Evolutionary conservation across 352 stramenopile species (phyloP), one percentile per base, ranked within the genome.

Genomic region (Phytophthora hybrid): DNA sequence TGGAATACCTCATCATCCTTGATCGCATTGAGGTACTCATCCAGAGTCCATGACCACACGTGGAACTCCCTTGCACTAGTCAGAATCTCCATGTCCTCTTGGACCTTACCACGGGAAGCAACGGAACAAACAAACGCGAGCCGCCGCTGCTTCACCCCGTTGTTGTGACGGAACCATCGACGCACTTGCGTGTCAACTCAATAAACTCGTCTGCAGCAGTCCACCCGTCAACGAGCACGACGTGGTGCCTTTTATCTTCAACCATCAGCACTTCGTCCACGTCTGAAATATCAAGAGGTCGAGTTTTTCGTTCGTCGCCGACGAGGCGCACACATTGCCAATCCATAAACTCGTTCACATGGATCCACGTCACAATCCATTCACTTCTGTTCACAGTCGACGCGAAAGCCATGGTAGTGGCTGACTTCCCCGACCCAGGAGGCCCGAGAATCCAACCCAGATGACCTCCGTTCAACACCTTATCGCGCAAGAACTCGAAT

Each of bases 281-380:
- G 11, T 62, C 32, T 13, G 32, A 9, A 39, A 39, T 39, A 0
- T 39, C 32, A 13, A 39, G 7, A 39, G 5, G 2, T 39, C 46
- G 54, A 14, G 56, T 66, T 23, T 56, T 56, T 21, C 67, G 37
- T 47, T 75, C 49, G 4, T 58, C 31, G 10, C 37, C 56, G 7
- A 51, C 41, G 7, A 74, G 18, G 21, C 57, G 69, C 13, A 76
- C 44, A 3, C 53, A 70, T 23, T 14, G 7, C 44, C 44, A 59
- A 32, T 49, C 0, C n/a, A 61, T 32, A 1, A 21, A 5, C 5
- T 44, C 46, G 11, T 6, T 16, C 34, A 66, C 14, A 19, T 71
- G 54, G 37, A 75, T 71, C 68, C 68, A 75, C 13, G 62, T 75
- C 21, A 75, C 47, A 4, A 51, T 51, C 61, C 61, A 68, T 56